Percentiles rank a stretch among this genome's conserved stretches.
Evolutionary conservation across 2,329 filamentous ascomycete genomes (phyloP).

Genomic region (Fusarium bulbicola): DNA sequence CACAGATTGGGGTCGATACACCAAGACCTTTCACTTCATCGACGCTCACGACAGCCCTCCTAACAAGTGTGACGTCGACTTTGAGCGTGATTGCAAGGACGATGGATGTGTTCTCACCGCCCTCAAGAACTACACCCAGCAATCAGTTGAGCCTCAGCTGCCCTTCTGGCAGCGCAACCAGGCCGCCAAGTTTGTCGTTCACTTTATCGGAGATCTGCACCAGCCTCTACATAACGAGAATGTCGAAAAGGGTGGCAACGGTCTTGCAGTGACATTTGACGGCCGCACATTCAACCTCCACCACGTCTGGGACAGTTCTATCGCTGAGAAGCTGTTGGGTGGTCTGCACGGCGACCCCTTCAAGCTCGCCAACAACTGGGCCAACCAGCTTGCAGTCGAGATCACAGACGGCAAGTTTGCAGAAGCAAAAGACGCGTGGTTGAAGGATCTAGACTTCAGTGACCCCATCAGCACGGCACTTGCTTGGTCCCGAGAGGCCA

Average conservation of each 20-base stretch:
- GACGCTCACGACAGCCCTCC: slow-evolving; percentile 73
- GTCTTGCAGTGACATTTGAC: slow-evolving; percentile 71
- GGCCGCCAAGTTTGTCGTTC: slow-evolving; percentile 72
- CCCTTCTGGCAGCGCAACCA: slow-evolving; percentile 59
- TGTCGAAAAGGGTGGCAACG: slow-evolving; percentile 72
- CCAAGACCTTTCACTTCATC: slow-evolving; percentile 73
- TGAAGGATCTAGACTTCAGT: slow-evolving; percentile 63
- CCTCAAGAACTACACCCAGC: slow-evolving; percentile 68
- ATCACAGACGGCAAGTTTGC: slow-evolving; percentile 67
- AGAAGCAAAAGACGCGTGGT: slow-evolving; percentile 61
- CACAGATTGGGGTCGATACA: slow-evolving; percentile 69
- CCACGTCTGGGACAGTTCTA: slow-evolving; percentile 77
- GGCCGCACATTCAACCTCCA: slow-evolving; percentile 70
- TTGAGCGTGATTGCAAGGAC: slow-evolving; percentile 68
- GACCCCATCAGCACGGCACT: slow-evolving; percentile 66
- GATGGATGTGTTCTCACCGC: slow-evolving; percentile 70
- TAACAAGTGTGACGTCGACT: slow-evolving; percentile 63
- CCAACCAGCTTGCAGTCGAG: slow-evolving; percentile 61
- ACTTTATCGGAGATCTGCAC: slow-evolving; percentile 77
- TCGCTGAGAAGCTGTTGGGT: slow-evolving; percentile 71
- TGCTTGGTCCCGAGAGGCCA: slow-evolving; percentile 71
- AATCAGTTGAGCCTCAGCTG: slow-evolving; percentile 59
- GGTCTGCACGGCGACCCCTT: slow-evolving; percentile 61
- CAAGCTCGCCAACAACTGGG: slow-evolving; percentile 63
- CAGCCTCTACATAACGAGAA: slow-evolving; percentile 74